These are phyloP conservation scores for Poa pratensis DNA, from an alignment of 176 grass and related monocot species.

Conservation along the genomic window DNA sequence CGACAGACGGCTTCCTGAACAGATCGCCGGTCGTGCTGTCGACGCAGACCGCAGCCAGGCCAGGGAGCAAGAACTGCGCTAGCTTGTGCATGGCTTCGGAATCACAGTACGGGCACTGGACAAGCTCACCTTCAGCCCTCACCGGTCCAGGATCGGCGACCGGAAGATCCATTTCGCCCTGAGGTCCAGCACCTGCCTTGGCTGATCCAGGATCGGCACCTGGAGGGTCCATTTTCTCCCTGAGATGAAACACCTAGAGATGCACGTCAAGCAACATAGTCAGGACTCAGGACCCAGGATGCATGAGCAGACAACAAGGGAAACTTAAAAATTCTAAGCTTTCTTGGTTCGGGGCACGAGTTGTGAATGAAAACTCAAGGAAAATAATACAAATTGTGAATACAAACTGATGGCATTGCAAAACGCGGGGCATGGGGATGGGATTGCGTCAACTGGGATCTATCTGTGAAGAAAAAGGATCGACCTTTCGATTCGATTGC, in stretches of 20 bases:
- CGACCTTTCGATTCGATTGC: background rate
- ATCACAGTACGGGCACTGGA: conserved; percentile 70
- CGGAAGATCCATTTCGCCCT: conserved; percentile 65
- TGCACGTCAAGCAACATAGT: conserved; percentile 4
- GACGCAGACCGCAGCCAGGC: conserved; percentile 69
- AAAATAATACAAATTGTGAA: background rate
- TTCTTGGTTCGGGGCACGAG: background rate
- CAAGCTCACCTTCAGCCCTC: conserved; percentile 44
- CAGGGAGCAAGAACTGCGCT: conserved; percentile 68
- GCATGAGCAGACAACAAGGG: background rate
- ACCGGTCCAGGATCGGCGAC: conserved; percentile 51
- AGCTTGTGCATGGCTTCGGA: conserved; percentile 73
- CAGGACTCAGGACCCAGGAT: background rate
- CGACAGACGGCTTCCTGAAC: conserved; percentile 57
- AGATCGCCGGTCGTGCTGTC: conserved; percentile 72
- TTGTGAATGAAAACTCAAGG: background rate
- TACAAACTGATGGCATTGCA: background rate
- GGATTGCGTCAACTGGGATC: background rate
- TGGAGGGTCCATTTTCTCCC: conserved; percentile 23
- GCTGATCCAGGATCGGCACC: conserved; percentile 14
- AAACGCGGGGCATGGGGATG: background rate
- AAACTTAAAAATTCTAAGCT: background rate
- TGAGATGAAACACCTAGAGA: conserved; percentile 15
- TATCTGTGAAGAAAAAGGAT: background rate
- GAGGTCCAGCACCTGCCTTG: conserved; percentile 39